Evolutionary conservation across 208 protist genomes (phyloP), one percentile per base, ranked within the genome.

Genomic region (Phytomonas sp.): DNA sequence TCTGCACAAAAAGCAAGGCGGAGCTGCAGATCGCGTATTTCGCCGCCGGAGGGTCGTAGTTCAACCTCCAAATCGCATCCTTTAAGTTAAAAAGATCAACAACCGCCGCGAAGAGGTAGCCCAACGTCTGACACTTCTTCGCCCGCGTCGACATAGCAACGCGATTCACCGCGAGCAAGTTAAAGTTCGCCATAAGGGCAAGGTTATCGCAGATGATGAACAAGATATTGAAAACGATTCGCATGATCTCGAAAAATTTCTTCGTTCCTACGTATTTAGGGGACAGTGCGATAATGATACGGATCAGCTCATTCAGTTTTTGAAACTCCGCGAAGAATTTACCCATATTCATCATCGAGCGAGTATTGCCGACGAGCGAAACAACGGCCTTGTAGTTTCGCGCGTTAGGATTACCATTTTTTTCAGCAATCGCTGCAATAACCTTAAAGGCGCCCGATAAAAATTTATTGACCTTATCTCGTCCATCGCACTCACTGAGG

Each of bases 401-500:
- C 43, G 43, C 23, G 17, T n/a, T 2, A 46, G 23, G 7, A 30
- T 34, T 11, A 30, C 29, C 31, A 40, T 46, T 7, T 71, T 68
- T 46, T 69, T 62, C 36, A 70, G 32, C 36, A 4, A 4, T 9
- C 6, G 9, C 36, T 9, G 36, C 36, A 9, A 40, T 4, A 0
- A 87, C 23, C 15, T 80, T 64, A 33, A 80, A 80, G 46, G 76
- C 37, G 46, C 78, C 79, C 28, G 73, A 68, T 15, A 81, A 34
- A 34, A 77, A 13, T 70, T 91, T 91, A 62, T 75, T 78, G 60
- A 88, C 29, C 73, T 91, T 91, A 62, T 88, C 80, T 0, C 79
- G 70, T 17, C 83, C 81, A 46, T 87, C 82, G 51, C 80, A 80
- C 36, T 56, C 43, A 63, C 37, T 59, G 56, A 91, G 60, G 53